Evolutionary conservation across 2,329 filamentous ascomycete genomes (phyloP).

Genomic region (Pyricularia pennisetigena): DNA sequence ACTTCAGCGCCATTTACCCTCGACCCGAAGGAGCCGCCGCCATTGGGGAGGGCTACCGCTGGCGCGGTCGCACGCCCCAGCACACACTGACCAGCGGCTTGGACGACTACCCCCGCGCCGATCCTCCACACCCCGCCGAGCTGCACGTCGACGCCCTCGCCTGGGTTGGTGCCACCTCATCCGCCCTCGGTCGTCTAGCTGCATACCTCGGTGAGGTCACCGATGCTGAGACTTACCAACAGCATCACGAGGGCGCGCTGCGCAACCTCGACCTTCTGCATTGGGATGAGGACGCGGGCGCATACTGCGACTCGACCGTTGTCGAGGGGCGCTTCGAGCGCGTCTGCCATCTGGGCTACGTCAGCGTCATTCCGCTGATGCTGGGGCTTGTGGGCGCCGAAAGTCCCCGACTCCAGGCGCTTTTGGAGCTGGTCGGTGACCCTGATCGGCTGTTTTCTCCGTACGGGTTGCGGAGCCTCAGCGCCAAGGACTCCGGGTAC

Average conservation of each 20-base stretch:
- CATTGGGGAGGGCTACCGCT: conserved; percentile 76
- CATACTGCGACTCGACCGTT: conserved; percentile 83
- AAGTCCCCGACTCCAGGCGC: conserved; percentile 9
- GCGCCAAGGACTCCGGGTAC: conserved; percentile 9
- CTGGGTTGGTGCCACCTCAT: conserved; percentile 88
- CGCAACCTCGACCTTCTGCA: conserved; percentile 81
- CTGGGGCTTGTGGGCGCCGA: conserved; percentile 11
- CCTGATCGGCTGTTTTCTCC: conserved; percentile 9
- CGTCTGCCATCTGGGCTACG: conserved; percentile 12
- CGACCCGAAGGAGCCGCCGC: conserved; percentile 54
- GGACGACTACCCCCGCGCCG: conserved; percentile 83
- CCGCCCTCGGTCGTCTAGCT: conserved; percentile 67
- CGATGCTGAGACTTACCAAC: conserved; percentile 64
- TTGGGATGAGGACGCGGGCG: conserved; percentile 66
- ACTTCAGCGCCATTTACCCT: conserved; percentile 76
- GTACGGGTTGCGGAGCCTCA: conserved; percentile 12
- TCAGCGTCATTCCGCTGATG: conserved; percentile 12
- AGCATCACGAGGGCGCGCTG: conserved; percentile 62
- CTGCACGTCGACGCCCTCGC: conserved; percentile 83
- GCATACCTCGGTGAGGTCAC: conserved; percentile 59
- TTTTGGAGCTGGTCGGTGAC: conserved; percentile 11
- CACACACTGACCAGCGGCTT: conserved; percentile 83
- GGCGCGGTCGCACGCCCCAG: conserved; percentile 73
- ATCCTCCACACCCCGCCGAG: conserved; percentile 88
- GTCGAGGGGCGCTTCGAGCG: conserved; percentile 42